Base-by-base conservation (phyloP, 345 rosid genomes). In the Eucalyptus sp. region DNA sequence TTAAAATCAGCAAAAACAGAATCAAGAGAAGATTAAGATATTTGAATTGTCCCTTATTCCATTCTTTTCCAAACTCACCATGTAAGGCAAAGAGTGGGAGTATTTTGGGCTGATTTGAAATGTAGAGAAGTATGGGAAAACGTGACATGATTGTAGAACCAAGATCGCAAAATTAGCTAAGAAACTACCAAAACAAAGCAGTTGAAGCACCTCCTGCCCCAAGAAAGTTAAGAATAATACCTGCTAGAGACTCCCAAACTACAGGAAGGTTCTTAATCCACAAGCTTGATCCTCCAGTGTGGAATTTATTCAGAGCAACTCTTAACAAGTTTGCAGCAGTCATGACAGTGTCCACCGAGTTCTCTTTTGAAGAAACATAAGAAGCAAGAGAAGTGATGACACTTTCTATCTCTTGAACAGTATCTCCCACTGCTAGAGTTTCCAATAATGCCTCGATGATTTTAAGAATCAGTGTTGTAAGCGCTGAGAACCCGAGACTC, bases 341-440 rank as follows among this genome's bases (percentile, higher is more conserved):
- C 29, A 95, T 62, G 71, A 98, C 80, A 44, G 97, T 94, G 91
- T 95, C 99, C 50, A 90, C 86, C 29, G 98, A 96, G 76, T 96
- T 95, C 89, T 91, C 92, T 85, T 89, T 90, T 86, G 89, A 76
- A 68, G 95, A 93, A 58, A 95, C 88, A 92, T 95, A 98, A 16
- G 94, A 88, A 92, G 93, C 92, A 86, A 98, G 93, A 87, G 94
- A 92, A 87, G 91, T 87, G 50, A 95, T 87, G 86, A 94, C 80
- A 56, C 90, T 90, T 91, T 96, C 98, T 20, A 87, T 68, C 89
- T 88, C 96, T 16, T 92, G 92, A 89, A 92, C 86, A 90, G 92
- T 87, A 80, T 91, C 87, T 89, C 92, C 92, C 88, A 91, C 92
- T 29, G 87, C 89, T 86, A 93, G 92, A 90, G 86, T 92, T 89